Base-by-base conservation (phyloP, 768 basidiomycete species). In the Lentinula lateritia region DNA sequence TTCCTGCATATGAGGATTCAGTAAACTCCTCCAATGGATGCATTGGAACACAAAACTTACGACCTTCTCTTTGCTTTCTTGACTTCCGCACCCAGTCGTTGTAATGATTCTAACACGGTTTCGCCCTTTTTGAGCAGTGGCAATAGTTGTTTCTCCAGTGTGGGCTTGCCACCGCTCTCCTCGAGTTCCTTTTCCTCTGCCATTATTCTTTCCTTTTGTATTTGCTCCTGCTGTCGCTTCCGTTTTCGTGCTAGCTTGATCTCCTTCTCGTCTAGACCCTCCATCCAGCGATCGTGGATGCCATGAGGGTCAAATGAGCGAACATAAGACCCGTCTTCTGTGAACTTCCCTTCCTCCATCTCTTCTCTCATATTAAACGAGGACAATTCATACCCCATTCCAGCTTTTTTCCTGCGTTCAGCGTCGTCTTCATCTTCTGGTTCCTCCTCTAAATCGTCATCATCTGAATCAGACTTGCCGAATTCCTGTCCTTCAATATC, bases 321-420 rank as follows among this genome's bases (percentile, higher is more conserved):
- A 53, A 91, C 86, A 70, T 94, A 93, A 68, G 74, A 90, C 52
- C 97, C 97, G 70, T 98, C 96, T 62, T 90, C 91, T 5, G 92
- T 88, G 77, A 99, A 98, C 70, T 94, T 93, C 42, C 97, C 97
- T 75, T 98, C 96, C 69, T 93, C 89, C 90, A 98, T 95, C 80
- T 99, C 97, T 67, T 93, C 90, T 65, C 95, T 89, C 96, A 99
- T 98, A 73, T 99, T 96, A 85, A 99, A 99, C 32, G 93, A 91
- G 3, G 92, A 95, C 9, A 99, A 66, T 70, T 95, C 90, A 74
- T 77, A 96, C 2, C 96, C 97, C 96, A 99, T 98, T 12, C 89
- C 90, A 42, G 80, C 85, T 72, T 92, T 93, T 76, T 83, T 86
- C 70, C 81, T 76, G 66, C 87, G 83, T 67, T 83, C 82, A n/a